Evolutionary conservation across 805 yeast species (phyloP).

Genomic region (Wickerhamiella sergipiensis): DNA sequence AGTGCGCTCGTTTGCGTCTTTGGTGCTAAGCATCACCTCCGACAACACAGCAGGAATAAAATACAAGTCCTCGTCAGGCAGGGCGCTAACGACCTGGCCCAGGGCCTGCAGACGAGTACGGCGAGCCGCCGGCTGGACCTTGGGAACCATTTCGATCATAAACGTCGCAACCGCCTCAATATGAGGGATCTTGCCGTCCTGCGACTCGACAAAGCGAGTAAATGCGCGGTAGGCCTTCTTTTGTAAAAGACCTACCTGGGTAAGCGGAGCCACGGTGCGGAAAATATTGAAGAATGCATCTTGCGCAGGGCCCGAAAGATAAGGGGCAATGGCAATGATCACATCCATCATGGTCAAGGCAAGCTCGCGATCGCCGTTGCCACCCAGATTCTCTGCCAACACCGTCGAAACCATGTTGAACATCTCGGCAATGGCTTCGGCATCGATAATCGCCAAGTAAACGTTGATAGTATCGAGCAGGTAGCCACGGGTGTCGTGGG

Average conservation of each 20-base stretch:
- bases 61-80: constrained; percentile 53
- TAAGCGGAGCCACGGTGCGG: constrained; percentile 10
- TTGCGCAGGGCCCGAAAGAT: constrained; percentile 40
- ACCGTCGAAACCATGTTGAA: constrained; percentile 78
- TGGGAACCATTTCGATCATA: constrained; percentile 30
- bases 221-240: constrained; percentile 71
- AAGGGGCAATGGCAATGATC: constrained; percentile 73
- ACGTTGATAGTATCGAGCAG: constrained; percentile 78
- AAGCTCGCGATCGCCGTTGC: constrained; percentile 24
- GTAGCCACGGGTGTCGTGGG: constrained; percentile 66
- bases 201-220: constrained; percentile 55
- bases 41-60: constrained; percentile 75
- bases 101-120: constrained; percentile 67
- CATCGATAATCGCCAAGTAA: constrained; percentile 55
- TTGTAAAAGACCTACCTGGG: constrained; percentile 54
- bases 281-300: constrained; percentile 14
- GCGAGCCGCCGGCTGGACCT: constrained; percentile 60
- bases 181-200: constrained; percentile 44
- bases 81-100: constrained; percentile 39
- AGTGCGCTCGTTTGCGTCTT: constrained; percentile 85
- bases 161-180: constrained; percentile 35
- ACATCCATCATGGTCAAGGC: constrained; percentile 86
- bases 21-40: constrained; percentile 80
- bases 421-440: constrained; percentile 54
- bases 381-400: constrained; percentile 51